Evolutionary conservation across 2,329 filamentous ascomycete genomes (phyloP), one percentile per base, ranked within the genome.

Genomic region (Conoideocrella luteorostrata): DNA sequence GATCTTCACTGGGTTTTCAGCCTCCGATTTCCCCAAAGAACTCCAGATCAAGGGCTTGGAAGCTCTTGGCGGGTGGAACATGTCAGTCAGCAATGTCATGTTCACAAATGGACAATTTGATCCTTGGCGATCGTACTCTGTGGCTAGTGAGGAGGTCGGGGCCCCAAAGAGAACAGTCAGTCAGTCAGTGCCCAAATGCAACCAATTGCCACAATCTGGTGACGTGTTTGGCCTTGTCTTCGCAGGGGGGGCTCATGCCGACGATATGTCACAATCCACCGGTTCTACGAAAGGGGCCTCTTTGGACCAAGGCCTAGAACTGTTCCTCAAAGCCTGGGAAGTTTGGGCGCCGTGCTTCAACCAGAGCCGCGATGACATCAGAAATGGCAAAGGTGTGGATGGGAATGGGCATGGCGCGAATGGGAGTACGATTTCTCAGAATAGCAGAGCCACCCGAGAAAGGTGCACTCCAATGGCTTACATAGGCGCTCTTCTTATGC

Each of bases 41-140:
- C 36, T 23, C 17, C 43, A 38, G 32, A 44, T 46, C 35, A 72
- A 72, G 50, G 66, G 74, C 37, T n/a, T n/a, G n/a, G n/a, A n/a
- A n/a, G 54, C 45, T 35, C 46, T 52, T 23, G 49, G 52, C n/a
- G 58, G 57, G 3, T 62, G 59, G 59, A 42, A 56, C 42, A 52
- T 53, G 48, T 49, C 39, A 37, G 50, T 46, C 17, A 48, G 44
- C 48, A 52, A 52, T 39, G 50, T 57, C 45, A 52, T 60, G 45
- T 60, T 58, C 47, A 54, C 55, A 42, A 50, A 56, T 26, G 58
- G 58, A 43, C 50, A 60, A 45, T 54, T 55, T 39, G 57, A 62
- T 29, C 57, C 58, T 5, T 61, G 59, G 59, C 33, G 48, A 15
- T 34, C 48, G 15, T 48, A 50, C 10, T 52, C 50, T 1, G 48